These are phyloP conservation scores for Pichia inconspicua DNA, from an alignment of 1,139 yeast genomes.

Conservation along the genomic window DNA sequence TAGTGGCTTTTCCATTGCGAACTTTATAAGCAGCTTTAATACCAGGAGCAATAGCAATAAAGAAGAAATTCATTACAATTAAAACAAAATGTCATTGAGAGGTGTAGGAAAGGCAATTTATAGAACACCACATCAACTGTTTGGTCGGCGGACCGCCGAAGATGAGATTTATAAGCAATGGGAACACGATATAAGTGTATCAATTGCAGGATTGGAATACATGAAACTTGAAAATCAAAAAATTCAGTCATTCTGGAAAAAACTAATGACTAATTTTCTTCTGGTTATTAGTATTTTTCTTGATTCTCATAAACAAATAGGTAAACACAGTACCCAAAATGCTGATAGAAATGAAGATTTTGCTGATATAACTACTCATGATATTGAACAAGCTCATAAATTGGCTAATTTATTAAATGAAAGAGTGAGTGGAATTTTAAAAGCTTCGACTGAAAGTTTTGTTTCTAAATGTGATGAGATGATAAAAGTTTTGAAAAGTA, in stretches of 20 bases:
- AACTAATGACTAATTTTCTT: slow-evolving; percentile 31
- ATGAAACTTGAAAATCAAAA: slow-evolving; percentile 32
- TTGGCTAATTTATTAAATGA: slow-evolving; percentile 30
- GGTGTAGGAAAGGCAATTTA: slow-evolving; percentile 28
- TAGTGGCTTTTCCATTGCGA: too few species aligned
- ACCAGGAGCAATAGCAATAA: too few species aligned
- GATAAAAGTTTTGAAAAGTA: slow-evolving; percentile 33
- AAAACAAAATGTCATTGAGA: slow-evolving; percentile 23
- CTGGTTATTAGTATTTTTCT: slow-evolving; percentile 30
- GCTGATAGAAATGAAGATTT: slow-evolving; percentile 21
- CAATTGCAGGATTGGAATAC: slow-evolving; percentile 39
- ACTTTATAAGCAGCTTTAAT: too few species aligned
- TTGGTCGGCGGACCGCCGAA: slow-evolving; percentile 29
- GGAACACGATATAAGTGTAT: slow-evolving; percentile 37
- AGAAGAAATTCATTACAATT: too few species aligned
- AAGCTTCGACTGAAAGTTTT: slow-evolving; percentile 33
- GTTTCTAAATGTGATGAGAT: slow-evolving; percentile 34
- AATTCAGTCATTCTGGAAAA: slow-evolving; percentile 34
- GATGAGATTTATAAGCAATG: slow-evolving; percentile 38
- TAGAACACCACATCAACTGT: slow-evolving; percentile 28
- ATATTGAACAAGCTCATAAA: slow-evolving; percentile 25
- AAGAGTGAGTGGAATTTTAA: slow-evolving; percentile 25
- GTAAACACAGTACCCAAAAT: neutral
- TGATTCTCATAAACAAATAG: slow-evolving; percentile 31
- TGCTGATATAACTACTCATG: slow-evolving; percentile 23